Base-by-base conservation (phyloP, 2,329 filamentous ascomycete genomes). In the Venturia oleaginea region DNA sequence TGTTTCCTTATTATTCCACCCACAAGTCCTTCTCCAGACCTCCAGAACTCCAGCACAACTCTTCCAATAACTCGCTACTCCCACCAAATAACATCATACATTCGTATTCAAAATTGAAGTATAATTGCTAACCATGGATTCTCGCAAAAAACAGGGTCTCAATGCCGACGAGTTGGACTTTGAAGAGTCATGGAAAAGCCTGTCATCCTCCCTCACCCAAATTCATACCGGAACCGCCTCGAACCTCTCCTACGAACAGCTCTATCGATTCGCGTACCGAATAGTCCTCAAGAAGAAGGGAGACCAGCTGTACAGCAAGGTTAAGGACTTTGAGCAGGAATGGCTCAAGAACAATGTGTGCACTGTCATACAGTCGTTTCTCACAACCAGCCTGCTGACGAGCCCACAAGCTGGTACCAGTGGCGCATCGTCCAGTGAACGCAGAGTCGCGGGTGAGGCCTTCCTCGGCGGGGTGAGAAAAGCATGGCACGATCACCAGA, bases 171-270 rank as follows among this genome's bases (percentile, higher is more conserved):
- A 83, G 11, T 82, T 89, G 70, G 91, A 95, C 68, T 96, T 96
- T 72, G 90, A 96, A n/a, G 81, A 84, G 2, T 90, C 87, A 69
- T 99, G 94, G 94, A 80, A 81, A 17, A 85, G 86, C 55, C 84
- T 99, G 8, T 82, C 86, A 57, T 83, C 86, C 59, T 92, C 93
- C 4, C 84, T 99, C 62, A 82, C 80, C 65, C 90, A 96, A 72
- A 97, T 99, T 61, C 92, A 97, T 77, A 89, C 86, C 65, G 92
- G 95, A 74, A 94, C 96, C 74, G 92, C 92, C 66, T 95, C 92
- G 11, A 83, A 84, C 19, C 84, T 99, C 2, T 96, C 92, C 0
- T 99, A 97, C 78, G 94, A 99, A 75, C 89, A 96, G 71, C 84
- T 99, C 0, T 99, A 99, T 77, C 89, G 94, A 65, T 90, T 90